Evolutionary conservation across 192 early-diverging fungal species (phyloP), one percentile per base, ranked within the genome.

Genomic region (Chytriomyces confervae): DNA sequence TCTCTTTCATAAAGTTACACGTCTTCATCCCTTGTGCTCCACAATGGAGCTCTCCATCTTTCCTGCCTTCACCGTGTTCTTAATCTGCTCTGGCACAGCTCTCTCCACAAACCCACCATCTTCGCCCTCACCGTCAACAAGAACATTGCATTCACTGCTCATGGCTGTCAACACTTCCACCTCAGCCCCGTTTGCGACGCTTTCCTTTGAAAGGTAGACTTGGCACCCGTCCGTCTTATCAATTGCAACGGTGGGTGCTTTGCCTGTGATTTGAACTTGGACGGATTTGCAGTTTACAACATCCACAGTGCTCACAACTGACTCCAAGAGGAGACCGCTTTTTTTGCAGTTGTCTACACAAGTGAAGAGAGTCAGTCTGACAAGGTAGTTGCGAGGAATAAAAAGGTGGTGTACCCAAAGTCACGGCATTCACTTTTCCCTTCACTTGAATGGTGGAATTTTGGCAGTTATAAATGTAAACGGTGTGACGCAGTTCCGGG

Each of bases 201-300:
- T 92, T 7, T 89, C 89, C 69, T 90, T 86, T 11, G 94, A 94
- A 62, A 99, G 80, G 81, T 92, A 99, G n/a, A 99, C 84, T 77
- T 95, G 92, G 66, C 92, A 89, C 36, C 96, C 93, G 84, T 99
- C 97, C 8, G 92, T 92, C 84, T 98, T 98, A 84, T 99, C 97
- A 53, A 99, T 84, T 44, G 87, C 88, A 63, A 96, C 89, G 0
- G 95, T 95, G 0, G 97, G 96, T 9, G 90, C 92, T 0, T 85
- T 85, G 48, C 93, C 92, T 50, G 93, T 91, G 29, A 96, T 85
- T 77, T 99, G 97, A 49, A 97, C 80, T 69, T 95, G 92, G 48
- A 94, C 83, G 7, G 94, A 95, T 82, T 93, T 93, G 81, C 89
- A 93, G 85, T 99, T 98, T 70, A 97, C 93, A 48, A 95, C 77